Evolutionary conservation across 768 basidiomycete species (phyloP), one percentile per base, ranked within the genome.

Genomic region (Clitopilus hobsonii): DNA sequence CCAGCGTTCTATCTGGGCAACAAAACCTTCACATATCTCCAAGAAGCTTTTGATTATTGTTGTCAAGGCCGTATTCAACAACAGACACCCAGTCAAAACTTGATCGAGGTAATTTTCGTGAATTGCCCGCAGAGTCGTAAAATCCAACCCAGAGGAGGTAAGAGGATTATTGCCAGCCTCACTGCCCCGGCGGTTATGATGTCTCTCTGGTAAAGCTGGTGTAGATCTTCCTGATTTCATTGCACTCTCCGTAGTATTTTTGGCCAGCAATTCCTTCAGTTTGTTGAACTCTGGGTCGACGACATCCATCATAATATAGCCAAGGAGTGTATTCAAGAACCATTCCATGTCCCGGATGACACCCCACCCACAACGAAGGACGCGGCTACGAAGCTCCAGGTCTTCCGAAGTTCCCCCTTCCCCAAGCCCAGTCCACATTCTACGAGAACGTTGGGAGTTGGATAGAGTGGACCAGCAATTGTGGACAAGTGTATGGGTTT

Each of bases 261-360:
- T 69, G 70, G 53, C 63, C 38, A 93, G 70, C 25, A 84, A 68
- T 30, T 77, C 81, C 65, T 87, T 89, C 60, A 96, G 70, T 59
- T 81, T 78, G 54, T 80, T 71, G 63, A 89, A 94, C 65, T 96
- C 93, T 14, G 85, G 81, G 56, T 94, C 93, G 28, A 94, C 79
- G 7, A 96, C 93, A 58, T 96, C 94, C 63, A 82, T 88, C 90
- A 92, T 91, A 56, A 92, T 82, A 67, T 97, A 95, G 8, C 84
- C 85, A 53, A 91, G 71, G 2, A 97, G 64, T 24, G 84, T 85
- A 66, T 94, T 92, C 55, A 96, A 73, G 65, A 94, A 95, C 91
- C 92, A 95, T 38, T 85, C 81, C 93, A 95, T 94, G 63, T 89
- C 84, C 63, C 91, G 73, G 6, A 94, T 87, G 26, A 88, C 80